A percentile compares a stretch with the other conserved stretches of the same genome.
These are phyloP conservation scores for Tieghemostelium lacteum DNA, from an alignment of 78 protist genomes.

Conservation along the genomic window DNA sequence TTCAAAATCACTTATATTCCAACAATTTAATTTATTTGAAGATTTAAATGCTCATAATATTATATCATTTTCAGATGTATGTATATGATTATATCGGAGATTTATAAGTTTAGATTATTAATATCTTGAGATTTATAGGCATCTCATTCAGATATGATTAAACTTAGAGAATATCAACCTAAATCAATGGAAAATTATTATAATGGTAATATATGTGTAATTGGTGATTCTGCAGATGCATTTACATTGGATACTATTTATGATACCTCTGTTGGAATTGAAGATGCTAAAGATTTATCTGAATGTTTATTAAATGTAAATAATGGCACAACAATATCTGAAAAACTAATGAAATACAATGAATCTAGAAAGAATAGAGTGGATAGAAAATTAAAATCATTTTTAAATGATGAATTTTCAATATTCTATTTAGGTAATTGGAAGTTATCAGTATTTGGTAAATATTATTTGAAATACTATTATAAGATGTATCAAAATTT, in stretches of 20 bases:
- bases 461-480: too few species aligned
- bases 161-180: neutral
- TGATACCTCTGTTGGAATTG: slow-evolving; percentile 22
- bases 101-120: neutral
- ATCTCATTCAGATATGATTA: neutral
- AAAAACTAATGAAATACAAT: too few species aligned
- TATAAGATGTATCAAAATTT: too few species aligned
- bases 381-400: neutral
- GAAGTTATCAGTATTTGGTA: neutral
- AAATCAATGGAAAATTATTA: neutral
- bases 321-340: neutral
- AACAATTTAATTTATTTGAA: slow-evolving; percentile 20
- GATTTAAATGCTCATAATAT: slow-evolving; percentile 60
- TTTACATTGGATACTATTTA: slow-evolving; percentile 21
- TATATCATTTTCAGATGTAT: slow-evolving; percentile 23
- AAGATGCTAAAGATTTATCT: slow-evolving; percentile 9
- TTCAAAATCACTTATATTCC: slow-evolving; percentile 9
- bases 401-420: neutral
- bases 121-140: neutral
- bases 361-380: neutral
- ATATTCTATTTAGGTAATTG: neutral
- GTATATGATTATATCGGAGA: neutral
- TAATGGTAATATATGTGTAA: neutral
- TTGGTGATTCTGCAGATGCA: slow-evolving; percentile 37
- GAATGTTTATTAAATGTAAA: neutral